Evolutionary conservation across 164 flowering plant genomes (phyloP), one percentile per base, ranked within the genome.

Genomic region (Buxus sempervirens): DNA sequence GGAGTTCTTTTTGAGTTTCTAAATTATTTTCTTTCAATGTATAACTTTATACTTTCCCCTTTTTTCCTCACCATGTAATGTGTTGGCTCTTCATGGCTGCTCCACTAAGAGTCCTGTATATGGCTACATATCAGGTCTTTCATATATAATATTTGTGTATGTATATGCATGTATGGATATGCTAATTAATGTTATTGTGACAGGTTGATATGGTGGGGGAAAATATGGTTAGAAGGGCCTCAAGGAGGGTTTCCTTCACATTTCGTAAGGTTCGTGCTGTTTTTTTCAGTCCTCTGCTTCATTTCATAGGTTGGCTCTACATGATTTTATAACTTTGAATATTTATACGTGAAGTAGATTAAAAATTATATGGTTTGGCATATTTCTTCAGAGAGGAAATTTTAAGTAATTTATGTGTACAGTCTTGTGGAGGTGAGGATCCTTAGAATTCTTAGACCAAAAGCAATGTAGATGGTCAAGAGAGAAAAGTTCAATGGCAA

Each of bases 201-300:
- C 85, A 94, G 98, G 83, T 91, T 66, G 97, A 94, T 79, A 66
- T 73, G 45, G 96, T 94, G 60, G 81, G 80, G 6, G 90, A 76
- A 55, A 78, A 38, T 45, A 66, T 68, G 21, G 80, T 91, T 72
- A 82, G 79, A 67, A 90, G 97, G 78, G 76, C 74, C 62, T 73
- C 87, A 45, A 86, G 98, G 75, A 88, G 98, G 75, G 93, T 94
- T 51, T 94, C 98, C 49, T 86, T 94, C 76, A 94, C 97, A 71
- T 73, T 94, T 42, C 92, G 98, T 22, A 89, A 94, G 96, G 97
- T 79, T 58, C 53, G 71, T 65, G 23, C n/a, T 19, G 6, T 54
- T 57, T 25, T 22, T 21, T 32, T 41, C 2, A 22, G 20, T 32
- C 19, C 16, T 32, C 15, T 24, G 18, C 51, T 45, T 45, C 51